Evolutionary conservation across 257 asterid genomes (phyloP).

Genomic region (Plantago elongata): DNA sequence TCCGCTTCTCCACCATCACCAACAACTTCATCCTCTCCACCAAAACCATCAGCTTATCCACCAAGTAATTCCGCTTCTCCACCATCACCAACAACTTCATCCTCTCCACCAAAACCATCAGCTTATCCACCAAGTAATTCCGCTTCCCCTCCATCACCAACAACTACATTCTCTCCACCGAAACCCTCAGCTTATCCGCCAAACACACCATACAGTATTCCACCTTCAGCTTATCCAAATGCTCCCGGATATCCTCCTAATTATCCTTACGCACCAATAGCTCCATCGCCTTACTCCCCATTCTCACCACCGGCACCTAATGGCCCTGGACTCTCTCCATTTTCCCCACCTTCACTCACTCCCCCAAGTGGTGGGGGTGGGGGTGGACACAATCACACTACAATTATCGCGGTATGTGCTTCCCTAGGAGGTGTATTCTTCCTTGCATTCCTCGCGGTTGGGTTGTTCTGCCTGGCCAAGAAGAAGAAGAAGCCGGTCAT

Average conservation of each 20-base stretch:
- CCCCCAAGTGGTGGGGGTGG: constrained; percentile 36
- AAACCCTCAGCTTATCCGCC: constrained; percentile 23
- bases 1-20: constrained; percentile 22
- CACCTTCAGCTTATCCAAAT: constrained; percentile 25
- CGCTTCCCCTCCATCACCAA: constrained; percentile 2
- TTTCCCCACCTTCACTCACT: constrained; percentile 25
- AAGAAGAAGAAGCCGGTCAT: constrained; percentile 56
- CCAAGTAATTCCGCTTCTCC: constrained; percentile 16
- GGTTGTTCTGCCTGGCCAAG: constrained; percentile 59
- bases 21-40: constrained; percentile 20
- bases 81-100: constrained; percentile 13
- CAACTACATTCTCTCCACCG: constrained; percentile 28
- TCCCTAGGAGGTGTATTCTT: constrained; percentile 56
- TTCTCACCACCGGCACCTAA: constrained; percentile 19
- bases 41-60: constrained; percentile 24
- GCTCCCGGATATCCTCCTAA: constrained; percentile 21
- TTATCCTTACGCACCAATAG: constrained; percentile 16
- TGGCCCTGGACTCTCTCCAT: constrained; percentile 24
- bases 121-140: not conserved
- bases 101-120: constrained; percentile 24
- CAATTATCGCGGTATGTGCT: constrained; percentile 53
- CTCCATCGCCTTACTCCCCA: constrained; percentile 24
- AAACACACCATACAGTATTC: constrained; percentile 2
- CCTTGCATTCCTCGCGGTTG: constrained; percentile 58
- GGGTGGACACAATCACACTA: constrained; percentile 40